Base-by-base conservation (phyloP, 2,329 filamentous ascomycete species). In the Aphanoascus verrucosus region DNA sequence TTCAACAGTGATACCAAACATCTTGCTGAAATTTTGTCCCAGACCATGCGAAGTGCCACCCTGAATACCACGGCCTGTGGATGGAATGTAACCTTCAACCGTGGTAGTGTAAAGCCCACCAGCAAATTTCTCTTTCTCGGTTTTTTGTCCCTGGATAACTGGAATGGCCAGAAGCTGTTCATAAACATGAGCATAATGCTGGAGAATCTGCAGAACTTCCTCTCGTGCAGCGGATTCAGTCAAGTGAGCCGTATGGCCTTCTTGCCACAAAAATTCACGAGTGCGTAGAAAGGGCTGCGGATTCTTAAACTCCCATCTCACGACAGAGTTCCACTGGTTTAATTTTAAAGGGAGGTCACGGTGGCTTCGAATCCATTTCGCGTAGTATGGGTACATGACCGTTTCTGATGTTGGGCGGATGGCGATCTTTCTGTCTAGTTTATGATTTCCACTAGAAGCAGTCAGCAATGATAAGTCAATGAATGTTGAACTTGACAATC, bases 1-100 rank as follows among this genome's bases (percentile, higher is more conserved):
- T 70, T 98, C 91, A 31, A 98, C 88, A 0, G 86, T 94, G 69
- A 98, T 97, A 70, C 93, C 86, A 69, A 97, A 98, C 90, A 98
- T 98, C 74, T 94, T 96, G 69, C 85, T 90, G 74, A 98, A 98
- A 74, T 98, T 96, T 73, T 98, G 93, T 51, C 93, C 93, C 7
- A 98, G 78, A 59, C 84, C 88, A 75, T 98, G 93, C 50, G 88
- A 95, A 40, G 93, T 98, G 51, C 83, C 93, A 60, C 90, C 93
- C 74, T 98, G 93, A 57, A 98, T 97, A 69, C 93, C 93, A 67
- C 93, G 86, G 20, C 93, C 93, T 59, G 94, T 97, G 57, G 88
- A 83, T 35, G 93, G 90, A 61, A 98, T 96, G 70, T 95, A 98
- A 34, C 89, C 93, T 73, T 98, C 93, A 46, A 94, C 86, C 1